Percentiles rank a stretch among this genome's conserved stretches.
These are phyloP conservation scores for Botrytis sinoallii DNA, from an alignment of 2,329 filamentous ascomycete genomes.

Conservation along the genomic window DNA sequence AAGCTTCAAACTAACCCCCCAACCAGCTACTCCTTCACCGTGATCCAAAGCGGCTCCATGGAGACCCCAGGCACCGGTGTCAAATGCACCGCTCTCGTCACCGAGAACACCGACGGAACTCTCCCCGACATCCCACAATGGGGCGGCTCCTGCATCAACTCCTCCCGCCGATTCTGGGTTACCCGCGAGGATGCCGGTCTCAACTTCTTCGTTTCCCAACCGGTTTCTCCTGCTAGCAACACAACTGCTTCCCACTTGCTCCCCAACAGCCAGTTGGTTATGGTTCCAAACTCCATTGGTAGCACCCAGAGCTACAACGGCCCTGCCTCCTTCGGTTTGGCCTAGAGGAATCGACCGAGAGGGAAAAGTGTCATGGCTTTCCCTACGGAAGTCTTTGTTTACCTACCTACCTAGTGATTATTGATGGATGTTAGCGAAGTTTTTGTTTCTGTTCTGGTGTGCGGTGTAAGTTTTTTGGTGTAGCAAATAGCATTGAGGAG, in stretches of 20 bases:
- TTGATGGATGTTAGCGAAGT: not conserved
- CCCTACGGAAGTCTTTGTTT: not conserved
- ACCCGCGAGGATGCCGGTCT: not conserved
- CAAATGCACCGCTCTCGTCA: not conserved
- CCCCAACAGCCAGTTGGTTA: not conserved
- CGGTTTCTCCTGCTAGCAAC: not conserved
- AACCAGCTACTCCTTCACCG: not conserved
- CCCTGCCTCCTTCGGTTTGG: not conserved
- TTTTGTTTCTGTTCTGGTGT: not conserved
- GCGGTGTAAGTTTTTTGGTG: not conserved
- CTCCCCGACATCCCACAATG: not conserved
- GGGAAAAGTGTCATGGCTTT: not conserved
- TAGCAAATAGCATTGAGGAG: not conserved
- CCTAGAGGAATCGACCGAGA: not conserved
- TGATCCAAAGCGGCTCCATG: not conserved
- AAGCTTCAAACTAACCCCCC: not conserved
- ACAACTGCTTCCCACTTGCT: not conserved
- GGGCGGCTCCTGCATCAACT: not conserved
- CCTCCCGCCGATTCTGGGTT: not conserved
- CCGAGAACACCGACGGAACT: too few species aligned
- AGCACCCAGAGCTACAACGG: not conserved
- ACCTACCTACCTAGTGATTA: not conserved
- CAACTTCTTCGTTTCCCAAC: not conserved
- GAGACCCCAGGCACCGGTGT: not conserved
- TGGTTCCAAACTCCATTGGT: accelerated